A percentile compares a stretch with the other conserved stretches of the same genome.
Conservation (phyloP, 352 stramenopile genomes). For the Pythium biforme region DNA sequence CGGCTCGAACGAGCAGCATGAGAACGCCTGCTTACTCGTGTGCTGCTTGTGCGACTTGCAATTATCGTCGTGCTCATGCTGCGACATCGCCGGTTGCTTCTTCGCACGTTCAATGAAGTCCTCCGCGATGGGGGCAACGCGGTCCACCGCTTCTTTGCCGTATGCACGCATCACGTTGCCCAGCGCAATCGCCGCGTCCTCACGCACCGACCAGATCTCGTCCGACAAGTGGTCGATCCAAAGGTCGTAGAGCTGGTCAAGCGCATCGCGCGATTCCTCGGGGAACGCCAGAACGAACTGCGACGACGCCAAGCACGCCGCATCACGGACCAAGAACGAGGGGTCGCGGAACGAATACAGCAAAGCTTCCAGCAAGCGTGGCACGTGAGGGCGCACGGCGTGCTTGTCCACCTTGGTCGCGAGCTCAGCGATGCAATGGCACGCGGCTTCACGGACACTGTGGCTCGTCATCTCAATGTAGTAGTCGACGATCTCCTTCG, state of each 20-base stretch:
- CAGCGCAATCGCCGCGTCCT: conserved; percentile 94
- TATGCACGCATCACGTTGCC: conserved; percentile 94
- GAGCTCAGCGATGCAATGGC: conserved; percentile 95
- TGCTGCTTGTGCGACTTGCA: conserved; percentile 92
- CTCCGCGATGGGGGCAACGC: conserved; percentile 66
- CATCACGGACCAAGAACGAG: conserved; percentile 95
- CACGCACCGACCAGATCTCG: conserved; percentile 97
- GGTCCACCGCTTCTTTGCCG: conserved; percentile 69
- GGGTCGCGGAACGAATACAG: conserved; percentile 96
- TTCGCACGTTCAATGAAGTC: conserved; percentile 86
- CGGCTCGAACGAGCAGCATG: conserved; percentile 93
- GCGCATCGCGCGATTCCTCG: conserved; percentile 84
- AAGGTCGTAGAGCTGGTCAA: conserved; percentile 82
- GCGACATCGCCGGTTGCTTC: conserved; percentile 89
- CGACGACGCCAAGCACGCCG: conserved; percentile 89
- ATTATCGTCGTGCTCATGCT: conserved; percentile 91
- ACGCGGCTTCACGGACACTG: conserved; percentile 94
- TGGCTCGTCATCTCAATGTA: conserved; percentile 96
- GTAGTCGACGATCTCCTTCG: conserved; percentile 91
- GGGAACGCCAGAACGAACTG: conserved; percentile 83
- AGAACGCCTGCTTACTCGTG: conserved; percentile 93
- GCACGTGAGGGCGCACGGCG: conserved; percentile 70
- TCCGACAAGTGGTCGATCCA: conserved; percentile 97
- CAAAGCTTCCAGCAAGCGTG: conserved; percentile 78
- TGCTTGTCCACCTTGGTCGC: conserved; percentile 83